Conservation (phyloP, 768 basidiomycete species). For the Hypholoma fasciculare region DNA sequence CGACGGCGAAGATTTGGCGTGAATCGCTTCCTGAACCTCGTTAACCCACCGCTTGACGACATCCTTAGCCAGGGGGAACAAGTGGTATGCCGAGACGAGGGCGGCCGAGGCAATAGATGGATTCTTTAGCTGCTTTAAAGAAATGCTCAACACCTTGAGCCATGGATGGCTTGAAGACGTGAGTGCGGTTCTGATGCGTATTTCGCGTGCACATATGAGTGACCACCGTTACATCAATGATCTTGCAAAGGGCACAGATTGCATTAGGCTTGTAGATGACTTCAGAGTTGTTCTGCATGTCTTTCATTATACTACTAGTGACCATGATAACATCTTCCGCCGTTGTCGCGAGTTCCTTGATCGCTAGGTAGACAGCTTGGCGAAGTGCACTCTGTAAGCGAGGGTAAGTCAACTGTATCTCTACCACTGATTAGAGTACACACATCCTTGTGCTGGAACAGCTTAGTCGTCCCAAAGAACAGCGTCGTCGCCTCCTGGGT, state of each 20-base stretch:
- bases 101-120: constrained; percentile 95
- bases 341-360: constrained; percentile 94
- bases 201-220: background rate
- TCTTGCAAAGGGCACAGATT: constrained; percentile 92
- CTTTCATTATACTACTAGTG: constrained; percentile 99
- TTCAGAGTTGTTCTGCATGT: constrained; percentile 99
- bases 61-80: constrained; percentile 91
- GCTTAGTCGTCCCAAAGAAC: constrained; percentile 98
- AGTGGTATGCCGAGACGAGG: constrained; percentile 95
- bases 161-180: constrained; percentile 81
- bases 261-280: constrained; percentile 98
- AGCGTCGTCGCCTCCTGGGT: constrained; percentile 96
- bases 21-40: constrained; percentile 96
- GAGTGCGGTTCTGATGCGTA: background rate
- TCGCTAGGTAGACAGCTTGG: constrained; percentile 97
- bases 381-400: constrained; percentile 79
- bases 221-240: constrained; percentile 88
- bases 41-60: constrained; percentile 99
- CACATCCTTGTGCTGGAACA: constrained; percentile 99
- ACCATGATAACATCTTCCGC: constrained; percentile 99
- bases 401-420: background rate
- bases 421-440: constrained; percentile 33
- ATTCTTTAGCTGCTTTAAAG: constrained; percentile 97
- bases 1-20: constrained; percentile 74
- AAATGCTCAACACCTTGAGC: constrained; percentile 97